Percentiles rank a stretch among this genome's conserved stretches.
Conservation (phyloP, 352 stramenopile genomes). For the Phytopythium vexans region DNA sequence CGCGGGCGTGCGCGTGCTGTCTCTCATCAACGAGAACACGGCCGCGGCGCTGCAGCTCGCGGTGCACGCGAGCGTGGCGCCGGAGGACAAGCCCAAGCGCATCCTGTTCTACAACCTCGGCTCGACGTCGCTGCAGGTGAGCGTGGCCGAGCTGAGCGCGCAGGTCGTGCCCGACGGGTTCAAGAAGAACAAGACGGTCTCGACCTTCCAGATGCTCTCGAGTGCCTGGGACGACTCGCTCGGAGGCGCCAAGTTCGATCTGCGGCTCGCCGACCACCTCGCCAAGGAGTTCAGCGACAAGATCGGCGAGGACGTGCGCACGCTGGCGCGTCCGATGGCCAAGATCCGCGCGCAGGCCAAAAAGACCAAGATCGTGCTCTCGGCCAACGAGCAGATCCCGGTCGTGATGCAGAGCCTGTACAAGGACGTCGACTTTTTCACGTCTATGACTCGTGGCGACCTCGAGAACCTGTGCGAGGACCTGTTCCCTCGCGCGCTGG, state of each 20-base stretch:
- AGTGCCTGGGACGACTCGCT: constrained; percentile 94
- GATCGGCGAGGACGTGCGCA: constrained; percentile 90
- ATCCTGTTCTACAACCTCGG: constrained; percentile 99
- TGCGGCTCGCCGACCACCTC: constrained; percentile 92
- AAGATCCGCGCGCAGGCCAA: constrained; percentile 95
- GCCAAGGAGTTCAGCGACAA: constrained; percentile 93
- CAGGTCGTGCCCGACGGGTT: constrained; percentile 82
- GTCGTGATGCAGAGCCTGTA: constrained; percentile 93
- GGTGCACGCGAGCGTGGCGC: constrained; percentile 90
- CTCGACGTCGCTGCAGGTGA: constrained; percentile 88
- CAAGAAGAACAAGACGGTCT: constrained; percentile 93
- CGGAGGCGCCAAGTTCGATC: constrained; percentile 91
- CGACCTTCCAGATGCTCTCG: constrained; percentile 88
- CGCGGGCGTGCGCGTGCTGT: constrained; percentile 94
- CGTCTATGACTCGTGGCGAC: constrained; percentile 85
- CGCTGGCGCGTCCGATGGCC: constrained; percentile 88
- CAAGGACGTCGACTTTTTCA: constrained; percentile 93
- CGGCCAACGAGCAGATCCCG: constrained; percentile 96
- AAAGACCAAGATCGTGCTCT: constrained; percentile 98
- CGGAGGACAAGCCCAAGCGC: constrained; percentile 67
- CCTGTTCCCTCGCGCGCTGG: constrained; percentile 83
- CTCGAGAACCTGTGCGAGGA: constrained; percentile 91
- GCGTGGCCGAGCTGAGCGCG: constrained; percentile 83
- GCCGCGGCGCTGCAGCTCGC: constrained; percentile 95
- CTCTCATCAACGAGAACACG: constrained; percentile 97